These are phyloP conservation scores for Venturia effusa DNA, from an alignment of 2,329 filamentous ascomycete genomes.

Conservation along the genomic window DNA sequence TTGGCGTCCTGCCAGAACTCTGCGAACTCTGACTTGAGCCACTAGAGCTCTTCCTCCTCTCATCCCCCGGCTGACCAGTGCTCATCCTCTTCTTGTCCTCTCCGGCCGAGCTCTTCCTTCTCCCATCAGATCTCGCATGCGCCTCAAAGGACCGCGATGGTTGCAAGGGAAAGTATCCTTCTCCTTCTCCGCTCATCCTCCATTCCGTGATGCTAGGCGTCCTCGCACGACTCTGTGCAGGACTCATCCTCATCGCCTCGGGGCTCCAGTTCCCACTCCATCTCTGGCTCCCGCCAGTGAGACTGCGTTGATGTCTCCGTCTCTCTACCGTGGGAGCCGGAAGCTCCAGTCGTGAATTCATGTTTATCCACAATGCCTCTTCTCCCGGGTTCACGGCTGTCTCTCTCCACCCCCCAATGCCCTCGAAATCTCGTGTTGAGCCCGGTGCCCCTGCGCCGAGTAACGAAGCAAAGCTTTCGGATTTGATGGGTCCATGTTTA, in stretches of 20 bases:
- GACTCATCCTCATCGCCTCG: conserved; percentile 27
- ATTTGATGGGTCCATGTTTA: conserved; percentile 4
- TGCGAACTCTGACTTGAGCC: neutral
- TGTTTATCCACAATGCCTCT: conserved; percentile 33
- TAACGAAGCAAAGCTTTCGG: conserved; percentile 26
- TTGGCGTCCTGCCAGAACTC: neutral
- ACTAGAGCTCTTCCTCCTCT: conserved; percentile 5
- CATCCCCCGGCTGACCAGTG: neutral
- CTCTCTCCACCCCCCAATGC: conserved; percentile 30
- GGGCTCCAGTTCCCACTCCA: conserved; percentile 18
- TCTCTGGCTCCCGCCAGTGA: conserved; percentile 7
- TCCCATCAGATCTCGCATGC: neutral
- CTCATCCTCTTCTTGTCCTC: neutral
- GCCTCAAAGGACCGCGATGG: neutral
- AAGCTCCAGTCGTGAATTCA: conserved; percentile 31
- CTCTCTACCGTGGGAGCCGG: conserved; percentile 17
- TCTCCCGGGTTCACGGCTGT: conserved; percentile 27
- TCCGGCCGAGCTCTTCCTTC: neutral
- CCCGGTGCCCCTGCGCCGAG: conserved; percentile 19
- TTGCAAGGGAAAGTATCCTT: neutral
- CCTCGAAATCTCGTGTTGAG: conserved; percentile 30
- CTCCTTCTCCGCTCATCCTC: neutral
- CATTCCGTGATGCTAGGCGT: conserved; percentile 18
- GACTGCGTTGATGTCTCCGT: conserved; percentile 9
- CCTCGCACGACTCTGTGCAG: conserved; percentile 24